phyloP scores from a whole-genome alignment of 163 green algal species.

The Prototheca cutis region DNA sequence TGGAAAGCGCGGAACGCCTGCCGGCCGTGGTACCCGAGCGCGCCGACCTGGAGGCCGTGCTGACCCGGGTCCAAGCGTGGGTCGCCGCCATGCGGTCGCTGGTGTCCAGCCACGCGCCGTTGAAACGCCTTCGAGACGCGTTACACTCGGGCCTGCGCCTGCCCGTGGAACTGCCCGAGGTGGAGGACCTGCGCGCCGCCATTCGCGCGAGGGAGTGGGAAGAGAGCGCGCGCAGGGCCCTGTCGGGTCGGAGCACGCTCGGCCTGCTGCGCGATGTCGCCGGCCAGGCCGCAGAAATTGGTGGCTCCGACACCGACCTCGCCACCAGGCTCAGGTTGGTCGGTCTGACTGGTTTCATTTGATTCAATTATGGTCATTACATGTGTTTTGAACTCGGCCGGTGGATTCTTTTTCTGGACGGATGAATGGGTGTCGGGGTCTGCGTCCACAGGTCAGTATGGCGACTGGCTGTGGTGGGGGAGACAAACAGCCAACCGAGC shows the following conservation, averaged over 20 bases:
- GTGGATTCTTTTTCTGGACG: too few species aligned
- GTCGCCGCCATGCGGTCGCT: not conserved
- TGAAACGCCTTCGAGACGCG: conserved; percentile 17
- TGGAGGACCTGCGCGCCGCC: conserved; percentile 23
- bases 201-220: conserved; percentile 38
- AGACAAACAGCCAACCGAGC: too few species aligned
- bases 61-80: conserved; percentile 10
- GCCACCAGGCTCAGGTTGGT: conserved; percentile 4
- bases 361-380: too few species aligned
- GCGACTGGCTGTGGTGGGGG: too few species aligned
- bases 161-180: conserved; percentile 21
- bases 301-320: conserved; percentile 6
- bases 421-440: too few species aligned
- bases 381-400: not conserved
- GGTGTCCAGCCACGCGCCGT: not conserved
- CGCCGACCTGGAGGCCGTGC: not conserved
- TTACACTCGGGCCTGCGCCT: conserved; percentile 25
- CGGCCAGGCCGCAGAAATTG: conserved; percentile 8
- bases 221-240: conserved; percentile 21
- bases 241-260: conserved; percentile 11
- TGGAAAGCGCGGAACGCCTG: conserved; percentile 19
- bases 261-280: conserved; percentile 14
- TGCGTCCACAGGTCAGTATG: too few species aligned
- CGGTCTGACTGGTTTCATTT: not conserved
- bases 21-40: conserved; percentile 22